phyloP scores from a whole-genome alignment of 2,329 filamentous ascomycete species.

The Cercospora berteroae region DNA sequence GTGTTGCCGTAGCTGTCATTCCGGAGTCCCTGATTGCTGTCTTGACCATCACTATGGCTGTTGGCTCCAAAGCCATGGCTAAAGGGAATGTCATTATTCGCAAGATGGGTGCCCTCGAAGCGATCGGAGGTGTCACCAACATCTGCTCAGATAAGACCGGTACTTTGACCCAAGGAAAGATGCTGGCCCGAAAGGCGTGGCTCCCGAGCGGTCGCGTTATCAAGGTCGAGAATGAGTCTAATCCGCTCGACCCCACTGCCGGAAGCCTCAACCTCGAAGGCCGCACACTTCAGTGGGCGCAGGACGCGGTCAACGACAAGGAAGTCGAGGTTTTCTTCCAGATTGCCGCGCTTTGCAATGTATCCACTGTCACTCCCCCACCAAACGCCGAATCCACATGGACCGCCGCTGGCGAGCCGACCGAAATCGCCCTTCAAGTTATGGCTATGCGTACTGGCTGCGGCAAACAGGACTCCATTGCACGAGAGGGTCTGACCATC shows the following conservation, averaged over 20 bases:
- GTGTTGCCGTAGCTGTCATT: slow-evolving; percentile 49
- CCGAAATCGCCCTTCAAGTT: slow-evolving; percentile 71
- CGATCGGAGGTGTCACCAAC: slow-evolving; percentile 62
- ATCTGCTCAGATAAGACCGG: slow-evolving; percentile 71
- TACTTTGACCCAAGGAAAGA: slow-evolving; percentile 55
- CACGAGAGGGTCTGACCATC: slow-evolving; percentile 20
- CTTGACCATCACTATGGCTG: slow-evolving; percentile 65
- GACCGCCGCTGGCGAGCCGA: slow-evolving; percentile 64
- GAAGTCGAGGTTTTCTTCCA: slow-evolving; percentile 54
- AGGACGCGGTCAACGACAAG: slow-evolving; percentile 47
- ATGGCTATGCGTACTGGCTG: slow-evolving; percentile 62
- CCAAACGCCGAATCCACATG: slow-evolving; percentile 53
- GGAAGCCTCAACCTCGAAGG: slow-evolving; percentile 21
- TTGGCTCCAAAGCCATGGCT: slow-evolving; percentile 62
- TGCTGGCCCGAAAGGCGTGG: slow-evolving; percentile 62
- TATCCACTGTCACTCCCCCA: slow-evolving; percentile 56
- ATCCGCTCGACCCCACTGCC: slow-evolving; percentile 55
- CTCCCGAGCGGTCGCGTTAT: slow-evolving; percentile 59
- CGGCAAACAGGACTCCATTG: slow-evolving; percentile 28
- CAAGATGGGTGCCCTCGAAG: slow-evolving; percentile 63
- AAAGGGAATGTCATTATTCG: slow-evolving; percentile 63
- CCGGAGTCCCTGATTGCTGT: slow-evolving; percentile 61
- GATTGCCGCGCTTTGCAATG: slow-evolving; percentile 62
- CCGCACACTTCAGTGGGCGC: slow-evolving; percentile 12
- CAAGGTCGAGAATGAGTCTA: slow-evolving; percentile 54